Evolutionary conservation across 1,284 basidiomycete genomes (phyloP), one percentile per base, ranked within the genome.

Genomic region (Agroathelia rolfsii): DNA sequence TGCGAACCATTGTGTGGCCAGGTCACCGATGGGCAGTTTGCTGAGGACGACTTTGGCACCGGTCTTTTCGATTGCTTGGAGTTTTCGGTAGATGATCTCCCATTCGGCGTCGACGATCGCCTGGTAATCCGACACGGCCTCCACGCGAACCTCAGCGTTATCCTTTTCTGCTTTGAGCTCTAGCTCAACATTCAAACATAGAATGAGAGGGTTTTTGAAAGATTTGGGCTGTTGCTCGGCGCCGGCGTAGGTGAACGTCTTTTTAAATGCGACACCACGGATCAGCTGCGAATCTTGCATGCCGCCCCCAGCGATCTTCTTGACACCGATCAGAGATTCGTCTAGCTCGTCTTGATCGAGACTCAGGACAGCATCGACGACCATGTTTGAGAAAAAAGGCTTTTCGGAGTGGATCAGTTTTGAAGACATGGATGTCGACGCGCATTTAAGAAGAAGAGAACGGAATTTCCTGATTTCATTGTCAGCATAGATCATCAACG

Each of bases 91-190:
- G 55, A 99, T 99, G 60, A 99, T 98, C 50, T 93, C 85, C 95
- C 95, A 99, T 58, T 99, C 95, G 16, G 95, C 95, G 52, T 99
- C 92, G 37, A 99, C 95, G 46, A 99, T 96, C 5, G 93, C 92
- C 61, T 99, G 95, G 58, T 99, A 99, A 50, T 96, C 92, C 14
- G 88, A 82, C 15, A 99, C 94, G 30, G 87, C 83, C 52, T 96
- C 90, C 32, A 99, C 89, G 21, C 95, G 80, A 27, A 99, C 86
- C 61, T 99, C 95, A 6, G 95, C 95, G 47, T 99, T 99, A 62
- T 99, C 95, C 60, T 97, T 95, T 63, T 99, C 95, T 1, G 95
- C 95, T 63, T 99, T 99, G 49, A 99, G 72, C 61, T 99, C 95
- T 38, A 99, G 76, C 59, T 99, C 95, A 46, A 99, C 94, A 53